Conservation (phyloP, 148 eudicot species). For the Tetragonia tetragonoides region DNA sequence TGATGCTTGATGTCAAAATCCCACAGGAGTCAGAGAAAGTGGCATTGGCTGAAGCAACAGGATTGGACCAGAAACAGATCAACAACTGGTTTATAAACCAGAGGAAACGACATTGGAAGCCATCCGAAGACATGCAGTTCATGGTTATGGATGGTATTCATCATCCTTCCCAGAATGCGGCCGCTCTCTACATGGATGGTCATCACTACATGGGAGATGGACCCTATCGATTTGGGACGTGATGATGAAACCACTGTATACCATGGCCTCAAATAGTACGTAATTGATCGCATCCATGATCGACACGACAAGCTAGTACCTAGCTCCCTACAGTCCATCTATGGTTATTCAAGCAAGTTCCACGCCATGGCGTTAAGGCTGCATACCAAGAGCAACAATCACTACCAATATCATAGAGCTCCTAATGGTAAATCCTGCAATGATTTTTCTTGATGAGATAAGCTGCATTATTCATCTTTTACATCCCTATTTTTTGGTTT, state of each 20-base stretch:
- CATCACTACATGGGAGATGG: constrained; percentile 89
- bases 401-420: too few species aligned
- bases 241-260: neutral
- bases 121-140: constrained; percentile 79
- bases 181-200: constrained; percentile 83
- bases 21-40: constrained; percentile 73
- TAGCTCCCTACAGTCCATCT: too few species aligned
- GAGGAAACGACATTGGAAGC: constrained; percentile 77
- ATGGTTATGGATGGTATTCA: constrained; percentile 94
- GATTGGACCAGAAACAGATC: constrained; percentile 71
- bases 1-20: neutral
- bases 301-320: too few species aligned
- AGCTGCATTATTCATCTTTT: neutral
- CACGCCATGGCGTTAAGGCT: neutral
- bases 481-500: neutral
- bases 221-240: constrained; percentile 76
- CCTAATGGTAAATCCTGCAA: too few species aligned
- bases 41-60: constrained; percentile 77
- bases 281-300: neutral
- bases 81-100: constrained; percentile 26
- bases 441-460: constrained; percentile 3
- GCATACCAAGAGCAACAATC: neutral
- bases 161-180: constrained; percentile 59
- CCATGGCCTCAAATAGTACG: neutral
- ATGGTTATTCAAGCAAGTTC: neutral